phyloP scores from a whole-genome alignment of 2,329 filamentous ascomycete species.

The Curvularia sp. region DNA sequence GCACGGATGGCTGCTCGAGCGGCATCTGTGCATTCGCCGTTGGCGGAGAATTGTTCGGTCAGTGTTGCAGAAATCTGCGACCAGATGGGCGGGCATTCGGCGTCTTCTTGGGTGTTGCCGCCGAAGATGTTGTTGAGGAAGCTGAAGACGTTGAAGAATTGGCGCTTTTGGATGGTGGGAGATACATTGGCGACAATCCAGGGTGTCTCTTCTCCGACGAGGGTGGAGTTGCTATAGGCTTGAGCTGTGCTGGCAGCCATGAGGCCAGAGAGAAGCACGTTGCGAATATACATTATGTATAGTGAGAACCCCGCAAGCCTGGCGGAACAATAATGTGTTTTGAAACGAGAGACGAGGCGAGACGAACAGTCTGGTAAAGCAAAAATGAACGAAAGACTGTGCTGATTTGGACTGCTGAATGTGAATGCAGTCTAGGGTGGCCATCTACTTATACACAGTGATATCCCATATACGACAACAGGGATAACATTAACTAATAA shows the following conservation, averaged over 20 bases:
- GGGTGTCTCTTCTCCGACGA: conserved; percentile 20
- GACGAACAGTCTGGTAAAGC: conserved; percentile 6
- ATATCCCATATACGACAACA: conserved; percentile 10
- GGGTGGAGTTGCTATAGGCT: conserved; percentile 34
- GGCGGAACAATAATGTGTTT: conserved; percentile 13
- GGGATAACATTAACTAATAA: conserved; percentile 28
- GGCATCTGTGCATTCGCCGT: conserved; percentile 47
- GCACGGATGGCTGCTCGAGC: conserved; percentile 46
- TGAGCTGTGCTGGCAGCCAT: conserved; percentile 35
- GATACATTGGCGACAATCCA: conserved; percentile 8
- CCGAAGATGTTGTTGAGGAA: conserved; percentile 15
- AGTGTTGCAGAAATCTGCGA: conserved; percentile 42
- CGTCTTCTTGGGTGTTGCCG: conserved; percentile 8
- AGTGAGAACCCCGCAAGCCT: conserved; percentile 3
- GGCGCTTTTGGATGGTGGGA: conserved; percentile 25
- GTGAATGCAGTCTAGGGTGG: conserved; percentile 5
- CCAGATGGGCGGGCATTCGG: conserved; percentile 43
- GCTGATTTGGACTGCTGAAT: conserved; percentile 15
- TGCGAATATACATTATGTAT: conserved; percentile 44
- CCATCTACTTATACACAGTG: conserved; percentile 31
- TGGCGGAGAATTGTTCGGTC: conserved; percentile 41
- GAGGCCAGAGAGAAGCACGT: conserved; percentile 34
- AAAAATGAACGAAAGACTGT: conserved; percentile 22
- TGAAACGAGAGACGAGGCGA: conserved; percentile 2
- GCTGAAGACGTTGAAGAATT: conserved; percentile 20